Percentiles rank a stretch among this genome's conserved stretches.
Conservation (phyloP, 2,329 filamentous ascomycete genomes). For the Leptographium procerum region DNA sequence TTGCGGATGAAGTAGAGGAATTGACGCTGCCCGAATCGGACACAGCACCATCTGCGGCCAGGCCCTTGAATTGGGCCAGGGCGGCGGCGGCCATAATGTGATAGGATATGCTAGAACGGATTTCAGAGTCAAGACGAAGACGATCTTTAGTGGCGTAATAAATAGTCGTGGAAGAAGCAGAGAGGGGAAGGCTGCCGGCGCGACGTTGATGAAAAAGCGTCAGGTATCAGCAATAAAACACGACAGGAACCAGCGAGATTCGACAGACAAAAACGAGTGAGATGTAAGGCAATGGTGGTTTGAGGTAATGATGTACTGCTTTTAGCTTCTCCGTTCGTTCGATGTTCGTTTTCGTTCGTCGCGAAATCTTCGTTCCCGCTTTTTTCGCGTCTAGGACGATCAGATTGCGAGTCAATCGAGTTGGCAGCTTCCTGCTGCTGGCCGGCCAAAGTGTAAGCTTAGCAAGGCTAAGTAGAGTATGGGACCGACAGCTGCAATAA, state of each 20-base stretch:
- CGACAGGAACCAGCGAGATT: background rate
- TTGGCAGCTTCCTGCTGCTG: background rate
- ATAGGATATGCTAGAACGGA: no score
- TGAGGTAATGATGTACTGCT: background rate
- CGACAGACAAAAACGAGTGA: background rate
- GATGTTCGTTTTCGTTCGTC: background rate
- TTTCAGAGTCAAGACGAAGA: background rate
- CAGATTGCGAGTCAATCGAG: conserved; percentile 1
- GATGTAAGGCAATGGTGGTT: background rate
- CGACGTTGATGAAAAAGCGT: background rate
- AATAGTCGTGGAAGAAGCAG: background rate
- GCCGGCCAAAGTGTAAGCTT: background rate
- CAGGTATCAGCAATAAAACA: background rate
- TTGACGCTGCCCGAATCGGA: conserved; percentile 16
- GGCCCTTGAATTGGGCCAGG: conserved; percentile 20
- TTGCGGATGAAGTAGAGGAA: conserved; percentile 21
- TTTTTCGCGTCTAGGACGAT: conserved; percentile 2
- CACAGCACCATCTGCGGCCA: conserved; percentile 16
- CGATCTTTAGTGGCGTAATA: background rate
- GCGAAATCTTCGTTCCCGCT: conserved; percentile 1
- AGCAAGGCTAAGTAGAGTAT: conserved; percentile 1
- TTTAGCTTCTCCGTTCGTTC: background rate
- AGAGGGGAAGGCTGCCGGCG: background rate
- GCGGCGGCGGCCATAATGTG: conserved; percentile 20
- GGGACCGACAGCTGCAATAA: background rate